These are phyloP conservation scores for Exophiala bonariae DNA, from an alignment of 2,329 filamentous ascomycete genomes.

Conservation along the genomic window DNA sequence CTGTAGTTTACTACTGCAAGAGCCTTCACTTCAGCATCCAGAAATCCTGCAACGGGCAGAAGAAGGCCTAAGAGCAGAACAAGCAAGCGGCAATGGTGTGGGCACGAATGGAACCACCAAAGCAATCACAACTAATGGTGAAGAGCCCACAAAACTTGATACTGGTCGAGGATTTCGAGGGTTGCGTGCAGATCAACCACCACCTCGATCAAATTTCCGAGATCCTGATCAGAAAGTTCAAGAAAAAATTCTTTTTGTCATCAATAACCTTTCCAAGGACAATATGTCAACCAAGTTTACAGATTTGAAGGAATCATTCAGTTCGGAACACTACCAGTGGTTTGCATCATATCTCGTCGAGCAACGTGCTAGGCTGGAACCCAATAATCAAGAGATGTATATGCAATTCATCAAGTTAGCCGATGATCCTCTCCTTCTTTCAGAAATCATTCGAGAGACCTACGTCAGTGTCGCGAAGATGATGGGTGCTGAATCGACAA, in stretches of 20 bases:
- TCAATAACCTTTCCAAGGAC: conserved; percentile 93
- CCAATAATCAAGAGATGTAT: conserved; percentile 93
- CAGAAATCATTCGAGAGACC: conserved; percentile 88
- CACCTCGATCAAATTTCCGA: conserved; percentile 66
- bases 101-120: conserved; percentile 38
- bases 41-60: conserved; percentile 82
- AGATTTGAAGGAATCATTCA: conserved; percentile 76
- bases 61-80: conserved; percentile 67
- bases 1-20: conserved; percentile 79
- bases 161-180: conserved; percentile 71
- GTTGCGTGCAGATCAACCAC: conserved; percentile 71
- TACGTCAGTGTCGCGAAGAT: conserved; percentile 82
- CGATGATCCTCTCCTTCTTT: conserved; percentile 75
- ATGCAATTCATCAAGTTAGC: conserved; percentile 84
- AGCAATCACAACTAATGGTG: conserved; percentile 69
- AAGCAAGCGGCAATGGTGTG: conserved; percentile 49
- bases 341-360: conserved; percentile 94
- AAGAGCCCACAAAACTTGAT: conserved; percentile 62
- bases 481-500: conserved; percentile 84
- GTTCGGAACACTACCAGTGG: conserved; percentile 87
- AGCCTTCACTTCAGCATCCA: conserved; percentile 78
- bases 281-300: conserved; percentile 82
- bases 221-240: conserved; percentile 83
- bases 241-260: conserved; percentile 89
- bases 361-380: conserved; percentile 93